A percentile compares a stretch with the other conserved stretches of the same genome.
These are phyloP conservation scores for Aspergillus fumigatus DNA, from an alignment of 2,329 filamentous ascomycete species.

Conservation along the genomic window DNA sequence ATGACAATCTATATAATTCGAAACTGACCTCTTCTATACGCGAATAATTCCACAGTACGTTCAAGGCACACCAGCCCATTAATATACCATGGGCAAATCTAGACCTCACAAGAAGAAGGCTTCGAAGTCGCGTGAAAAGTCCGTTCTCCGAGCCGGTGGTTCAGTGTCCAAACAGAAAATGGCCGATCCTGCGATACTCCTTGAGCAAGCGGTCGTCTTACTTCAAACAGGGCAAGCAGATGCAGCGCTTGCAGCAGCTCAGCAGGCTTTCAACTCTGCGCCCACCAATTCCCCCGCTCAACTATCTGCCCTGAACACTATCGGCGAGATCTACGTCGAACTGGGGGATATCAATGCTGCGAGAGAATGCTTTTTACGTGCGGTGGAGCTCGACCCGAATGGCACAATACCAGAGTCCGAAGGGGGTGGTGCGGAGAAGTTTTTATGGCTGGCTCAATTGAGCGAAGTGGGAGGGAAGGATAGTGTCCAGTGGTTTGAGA, in stretches of 20 bases:
- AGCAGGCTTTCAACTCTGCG: constrained; percentile 46
- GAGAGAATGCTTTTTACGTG: constrained; percentile 64
- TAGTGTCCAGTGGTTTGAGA: constrained; percentile 59
- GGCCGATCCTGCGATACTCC: constrained; percentile 51
- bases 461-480: constrained; percentile 60
- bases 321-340: constrained; percentile 79
- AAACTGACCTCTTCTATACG: background rate
- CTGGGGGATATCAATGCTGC: constrained; percentile 75
- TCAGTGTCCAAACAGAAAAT: constrained; percentile 39
- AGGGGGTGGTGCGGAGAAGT: constrained; percentile 88
- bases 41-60: constrained; percentile 8
- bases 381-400: constrained; percentile 71
- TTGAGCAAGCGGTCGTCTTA: constrained; percentile 52
- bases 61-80: constrained; percentile 1
- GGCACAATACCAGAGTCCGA: constrained; percentile 64
- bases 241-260: constrained; percentile 52
- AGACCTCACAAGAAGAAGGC: constrained; percentile 45
- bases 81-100: constrained; percentile 48
- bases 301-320: constrained; percentile 63
- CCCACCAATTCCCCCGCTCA: constrained; percentile 32
- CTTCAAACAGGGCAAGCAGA: constrained; percentile 57
- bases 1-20: constrained; percentile 1
- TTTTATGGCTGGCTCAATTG: constrained; percentile 88
- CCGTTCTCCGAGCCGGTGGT: constrained; percentile 39
- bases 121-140: constrained; percentile 39